These are phyloP conservation scores for Teratosphaeria pseudoeucalypti DNA, from an alignment of 2,329 filamentous ascomycete genomes.

Conservation along the genomic window DNA sequence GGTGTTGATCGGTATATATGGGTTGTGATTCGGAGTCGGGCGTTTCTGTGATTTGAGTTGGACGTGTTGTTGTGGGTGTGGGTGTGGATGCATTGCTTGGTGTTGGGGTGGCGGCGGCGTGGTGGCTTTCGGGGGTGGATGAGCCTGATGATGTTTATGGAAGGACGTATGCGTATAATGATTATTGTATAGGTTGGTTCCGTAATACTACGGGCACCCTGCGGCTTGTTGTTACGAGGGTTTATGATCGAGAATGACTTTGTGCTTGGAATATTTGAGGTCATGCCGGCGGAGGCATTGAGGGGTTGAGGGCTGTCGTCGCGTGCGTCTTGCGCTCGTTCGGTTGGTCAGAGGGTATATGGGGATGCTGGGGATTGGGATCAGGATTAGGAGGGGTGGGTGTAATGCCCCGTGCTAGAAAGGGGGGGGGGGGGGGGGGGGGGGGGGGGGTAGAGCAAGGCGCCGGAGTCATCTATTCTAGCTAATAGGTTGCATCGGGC, in stretches of 20 bases:
- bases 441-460: too few species aligned
- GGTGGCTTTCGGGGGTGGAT: background rate
- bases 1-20: constrained; percentile 1
- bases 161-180: background rate
- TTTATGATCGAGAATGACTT: too few species aligned
- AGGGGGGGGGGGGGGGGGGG: too few species aligned
- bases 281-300: too few species aligned
- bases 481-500: background rate
- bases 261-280: too few species aligned
- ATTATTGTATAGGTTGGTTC: too few species aligned
- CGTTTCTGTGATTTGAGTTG: constrained; percentile 9
- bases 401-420: background rate
- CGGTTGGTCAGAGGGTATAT: too few species aligned
- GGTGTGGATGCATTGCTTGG: background rate
- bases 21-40: constrained; percentile 4
- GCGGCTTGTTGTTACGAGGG: too few species aligned
- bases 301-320: too few species aligned
- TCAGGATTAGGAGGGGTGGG: background rate
- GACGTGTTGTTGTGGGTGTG: background rate
- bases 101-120: background rate
- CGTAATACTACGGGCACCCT: too few species aligned
- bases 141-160: background rate
- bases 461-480: too few species aligned
- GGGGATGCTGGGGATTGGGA: background rate
- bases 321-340: too few species aligned